Evolutionary conservation across 2,329 filamentous ascomycete species (phyloP), one percentile per base, ranked within the genome.

Genomic region (Venturiaceae sp.): DNA sequence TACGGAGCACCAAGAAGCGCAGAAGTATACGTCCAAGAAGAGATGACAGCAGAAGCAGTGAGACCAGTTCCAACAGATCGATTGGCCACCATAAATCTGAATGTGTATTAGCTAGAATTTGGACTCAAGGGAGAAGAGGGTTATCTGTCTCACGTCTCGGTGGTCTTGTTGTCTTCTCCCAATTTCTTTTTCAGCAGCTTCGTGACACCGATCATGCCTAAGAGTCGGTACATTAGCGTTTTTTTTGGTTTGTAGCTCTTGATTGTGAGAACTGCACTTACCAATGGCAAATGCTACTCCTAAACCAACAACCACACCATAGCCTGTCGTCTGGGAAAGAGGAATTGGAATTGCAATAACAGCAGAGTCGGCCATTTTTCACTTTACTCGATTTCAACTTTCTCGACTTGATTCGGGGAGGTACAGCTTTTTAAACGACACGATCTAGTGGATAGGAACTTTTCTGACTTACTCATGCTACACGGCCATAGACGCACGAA

Each of bases 11-110:
- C 62, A 2, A 94, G 78, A 1, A 92, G 77, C 0, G 89, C 92
- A 26, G 88, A 90, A 0, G 90, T 90, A 90, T 90, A 95, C 0
- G 91, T 95, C 91, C 92, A 96, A 5, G 87, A 91, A 16, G 87
- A 92, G 3, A 95, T 89, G 16, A 96, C 91, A n/a, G 90, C 91
- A 5, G 89, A 88, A 11, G 89, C 88, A 0, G 95, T 90, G 14
- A 96, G 79, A 46, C 91, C 91, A 8, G 89, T 91, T 69, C 95
- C 95, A 63, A 96, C 89, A 1, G 88, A 91, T 62, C 91, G 81
- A 19, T 90, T 90, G 53, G 91, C 91, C 16, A 65, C 67, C 63
- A 65, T 54, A 68, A 68, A 65, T 65, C 66, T 39, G 67, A 66
- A 0, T 64, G 67, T 13, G 66, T 68, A 55, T 68, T 65, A 28